Evolutionary conservation across 805 yeast genomes (phyloP), one percentile per base, ranked within the genome.

Genomic region (Tanozyma kutaoensis): DNA sequence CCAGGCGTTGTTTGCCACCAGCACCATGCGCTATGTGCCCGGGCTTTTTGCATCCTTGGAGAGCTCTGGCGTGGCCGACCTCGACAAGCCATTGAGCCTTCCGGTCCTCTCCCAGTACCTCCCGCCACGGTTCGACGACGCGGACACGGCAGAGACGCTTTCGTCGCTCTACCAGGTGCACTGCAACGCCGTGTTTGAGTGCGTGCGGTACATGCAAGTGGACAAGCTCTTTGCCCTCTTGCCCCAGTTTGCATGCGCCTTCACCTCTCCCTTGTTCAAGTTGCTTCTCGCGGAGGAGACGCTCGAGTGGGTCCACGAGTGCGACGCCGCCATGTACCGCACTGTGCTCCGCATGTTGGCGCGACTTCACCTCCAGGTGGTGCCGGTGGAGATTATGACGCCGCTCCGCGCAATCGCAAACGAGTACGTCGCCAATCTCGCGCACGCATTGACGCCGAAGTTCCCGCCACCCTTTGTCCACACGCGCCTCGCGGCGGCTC

Each of bases 151-250:
- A 3, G 72, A 68, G 12, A 72, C 81, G 0, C 53, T 82, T 25
- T 65, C 62, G 30, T 70, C 74, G 3, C 46, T 75, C 12, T 80
- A 80, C 51, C 66, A 62, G 32, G 62, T 72, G 7, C 76, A 77
- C 43, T 76, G 84, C 41, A 66, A 67, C 21, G 49, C 73, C 5
- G 49, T 79, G 18, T 72, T 78, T 33, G 82, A 78, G 34, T 62
- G 71, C 26, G 51, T 82, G 30, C 58, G 86, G 34, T 74, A 59
- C 42, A 66, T 81, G 72, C 79, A 76, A 31, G 48, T 76, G 31
- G 71, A 69, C 32, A 69, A 69, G 39, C 50, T 84, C 19, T 63
- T 73, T 28, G 52, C 64, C n/a, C 50, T 66, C 15, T 48, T 79
- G 25, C 43, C 58, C 7, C 54, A 69, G 7, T 79, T 72, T 46